These are phyloP conservation scores for Endotrypanum monterogeii DNA, from an alignment of 208 protist species.

Conservation along the genomic window DNA sequence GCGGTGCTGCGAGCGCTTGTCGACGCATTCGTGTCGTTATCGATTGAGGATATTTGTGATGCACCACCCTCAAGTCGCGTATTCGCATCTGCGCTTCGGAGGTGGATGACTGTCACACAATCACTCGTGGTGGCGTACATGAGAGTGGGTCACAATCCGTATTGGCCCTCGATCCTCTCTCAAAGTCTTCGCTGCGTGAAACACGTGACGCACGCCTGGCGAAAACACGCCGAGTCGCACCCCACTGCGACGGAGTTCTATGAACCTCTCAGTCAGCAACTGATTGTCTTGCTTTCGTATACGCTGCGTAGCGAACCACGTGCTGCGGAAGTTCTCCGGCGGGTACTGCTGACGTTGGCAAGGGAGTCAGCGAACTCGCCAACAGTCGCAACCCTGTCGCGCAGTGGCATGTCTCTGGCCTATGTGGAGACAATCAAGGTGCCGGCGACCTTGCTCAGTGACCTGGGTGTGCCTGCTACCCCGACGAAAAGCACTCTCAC, in stretches of 20 bases:
- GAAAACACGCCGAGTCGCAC: slow-evolving; percentile 1
- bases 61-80: not conserved
- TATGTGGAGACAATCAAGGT: slow-evolving; percentile 33
- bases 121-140: slow-evolving; percentile 38
- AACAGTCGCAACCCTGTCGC: slow-evolving; percentile 11
- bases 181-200: slow-evolving; percentile 11
- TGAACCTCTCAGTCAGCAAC: slow-evolving; percentile 1
- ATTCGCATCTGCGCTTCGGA: not conserved
- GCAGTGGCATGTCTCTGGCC: slow-evolving; percentile 23
- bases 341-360: slow-evolving; percentile 14
- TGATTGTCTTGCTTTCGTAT: slow-evolving; percentile 27
- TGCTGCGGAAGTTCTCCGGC: slow-evolving; percentile 23
- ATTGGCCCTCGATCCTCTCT: slow-evolving; percentile 69
- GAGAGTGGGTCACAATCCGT: slow-evolving; percentile 56
- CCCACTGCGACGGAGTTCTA: not conserved
- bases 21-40: slow-evolving; percentile 49
- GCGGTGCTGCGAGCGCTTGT: slow-evolving; percentile 65
- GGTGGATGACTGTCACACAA: slow-evolving; percentile 21
- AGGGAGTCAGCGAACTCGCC: not conserved
- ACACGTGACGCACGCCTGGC: slow-evolving; percentile 16
- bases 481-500: not conserved
- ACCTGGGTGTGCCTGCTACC: slow-evolving; percentile 12
- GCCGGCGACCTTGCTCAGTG: slow-evolving; percentile 18
- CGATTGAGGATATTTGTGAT: slow-evolving; percentile 27
- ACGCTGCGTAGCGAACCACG: slow-evolving; percentile 28